A percentile compares a stretch with the other conserved stretches of the same genome.
Evolutionary conservation across 2,329 filamentous ascomycete species (phyloP).

Genomic region (Diaporthe aspalathi): DNA sequence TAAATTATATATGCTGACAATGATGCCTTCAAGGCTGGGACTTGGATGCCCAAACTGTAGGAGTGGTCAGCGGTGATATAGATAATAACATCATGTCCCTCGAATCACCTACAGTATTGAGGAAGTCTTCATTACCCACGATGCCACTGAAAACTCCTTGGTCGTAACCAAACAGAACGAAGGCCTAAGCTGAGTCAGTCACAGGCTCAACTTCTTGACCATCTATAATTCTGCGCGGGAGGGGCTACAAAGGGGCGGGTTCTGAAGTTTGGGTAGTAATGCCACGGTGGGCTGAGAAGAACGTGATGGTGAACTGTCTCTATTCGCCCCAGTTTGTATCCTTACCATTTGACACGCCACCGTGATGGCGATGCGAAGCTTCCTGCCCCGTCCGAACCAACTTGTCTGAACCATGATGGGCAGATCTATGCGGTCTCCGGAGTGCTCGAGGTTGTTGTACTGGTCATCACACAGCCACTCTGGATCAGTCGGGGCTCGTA

Average conservation of each 20-base stretch:
- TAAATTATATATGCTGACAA: constrained; percentile 56
- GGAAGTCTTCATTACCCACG: constrained; percentile 57
- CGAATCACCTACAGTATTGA: constrained; percentile 43
- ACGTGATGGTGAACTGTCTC: not conserved
- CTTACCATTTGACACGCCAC: constrained; percentile 48
- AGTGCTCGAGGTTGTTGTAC: not conserved
- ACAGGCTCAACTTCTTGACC: too few species aligned
- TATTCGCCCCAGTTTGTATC: too few species aligned
- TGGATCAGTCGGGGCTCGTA: not conserved
- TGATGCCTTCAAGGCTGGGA: constrained; percentile 53
- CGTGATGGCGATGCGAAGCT: constrained; percentile 40
- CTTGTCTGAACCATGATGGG: constrained; percentile 31
- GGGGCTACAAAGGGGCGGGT: too few species aligned
- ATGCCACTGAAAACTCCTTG: constrained; percentile 62
- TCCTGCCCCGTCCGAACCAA: constrained; percentile 40
- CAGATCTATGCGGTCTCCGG: not conserved
- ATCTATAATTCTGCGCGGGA: not conserved
- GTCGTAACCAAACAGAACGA: constrained; percentile 57
- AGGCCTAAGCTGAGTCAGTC: constrained; percentile 38
- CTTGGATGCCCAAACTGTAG: constrained; percentile 50
- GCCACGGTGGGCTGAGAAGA: not conserved
- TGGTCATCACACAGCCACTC: not conserved
- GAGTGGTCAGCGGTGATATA: not conserved
- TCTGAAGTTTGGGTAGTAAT: not conserved
- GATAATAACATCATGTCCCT: too few species aligned